Evolutionary conservation across 441 rosid genomes (phyloP), one percentile per base, ranked within the genome.

Genomic region (Iberis amara): DNA sequence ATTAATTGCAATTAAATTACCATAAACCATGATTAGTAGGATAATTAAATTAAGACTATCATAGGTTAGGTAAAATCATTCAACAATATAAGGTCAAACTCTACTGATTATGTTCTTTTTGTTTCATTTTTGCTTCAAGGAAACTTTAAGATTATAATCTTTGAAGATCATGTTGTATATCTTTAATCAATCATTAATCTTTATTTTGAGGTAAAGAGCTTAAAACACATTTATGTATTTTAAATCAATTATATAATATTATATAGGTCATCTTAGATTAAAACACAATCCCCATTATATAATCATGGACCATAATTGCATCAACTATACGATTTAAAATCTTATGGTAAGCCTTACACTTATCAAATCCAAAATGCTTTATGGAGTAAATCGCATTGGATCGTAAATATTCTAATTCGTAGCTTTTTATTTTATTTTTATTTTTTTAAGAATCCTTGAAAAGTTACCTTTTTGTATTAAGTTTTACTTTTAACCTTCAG

Each of bases 121-220:
- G 4, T 11, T 40, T 33, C 23, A 43, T 33, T 18, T 52, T 52
- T 38, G 11, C 41, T 37, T 39, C 0, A 23, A n/a, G 13, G 2
- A 31, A 61, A 39, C 31, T 54, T n/a, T 55, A 54, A 55, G 52
- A 39, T 5, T 8, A 32, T 12, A 47, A 52, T 61, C 24, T 42
- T 59, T 13, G 50, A 32, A 9, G 33, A 59, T 10, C 47, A 8
- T 47, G 47, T 9, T 26, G 10, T 11, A 15, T n/a, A 38, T 18
- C 28, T 36, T n/a, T 15, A 27, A 46, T 11, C 28, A 3, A 36
- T 46, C 27, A 14, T 28, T 27, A 11, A 7, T 11, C 7, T 27
- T 31, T 21, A 3, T 47, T 41, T 9, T 43, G 0, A 23, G 28
- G 40, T 15, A 48, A 48, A 15, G 38, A 47, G 26, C 6, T 30